Evolutionary conservation across 2,329 filamentous ascomycete species (phyloP).

Genomic region (Fusarium bactridioides): DNA sequence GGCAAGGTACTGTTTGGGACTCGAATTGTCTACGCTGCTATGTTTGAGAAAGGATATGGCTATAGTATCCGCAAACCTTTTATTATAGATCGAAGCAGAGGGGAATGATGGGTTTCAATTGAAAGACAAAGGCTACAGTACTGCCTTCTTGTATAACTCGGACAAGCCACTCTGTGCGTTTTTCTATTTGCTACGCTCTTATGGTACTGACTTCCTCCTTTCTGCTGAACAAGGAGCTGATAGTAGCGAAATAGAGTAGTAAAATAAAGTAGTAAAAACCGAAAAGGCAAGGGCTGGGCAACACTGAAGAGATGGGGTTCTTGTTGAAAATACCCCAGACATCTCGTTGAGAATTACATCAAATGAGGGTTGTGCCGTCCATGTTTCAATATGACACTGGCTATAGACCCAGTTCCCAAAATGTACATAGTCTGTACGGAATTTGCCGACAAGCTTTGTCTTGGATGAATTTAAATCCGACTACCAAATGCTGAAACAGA

Average conservation of each 20-base stretch:
- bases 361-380: not conserved
- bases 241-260: no score
- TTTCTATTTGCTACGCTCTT: not conserved
- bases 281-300: fast-evolving
- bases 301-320: fast-evolving
- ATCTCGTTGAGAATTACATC: not conserved
- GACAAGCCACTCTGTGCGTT: no score
- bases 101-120: no score
- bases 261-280: no score
- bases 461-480: not conserved
- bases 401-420: not conserved
- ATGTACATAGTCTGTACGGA: not conserved
- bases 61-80: no score
- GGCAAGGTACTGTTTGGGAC: not conserved
- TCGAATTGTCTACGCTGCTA: not conserved
- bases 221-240: no score
- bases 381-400: not conserved
- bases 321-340: not conserved
- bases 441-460: not conserved
- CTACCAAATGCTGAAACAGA: not conserved
- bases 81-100: not conserved
- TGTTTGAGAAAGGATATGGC: fast-evolving
- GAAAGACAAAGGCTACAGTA: no score
- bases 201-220: no score
- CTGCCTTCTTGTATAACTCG: fast-evolving